Conservation (phyloP, 306 rosid genomes). For the Cucurbita maxima region DNA sequence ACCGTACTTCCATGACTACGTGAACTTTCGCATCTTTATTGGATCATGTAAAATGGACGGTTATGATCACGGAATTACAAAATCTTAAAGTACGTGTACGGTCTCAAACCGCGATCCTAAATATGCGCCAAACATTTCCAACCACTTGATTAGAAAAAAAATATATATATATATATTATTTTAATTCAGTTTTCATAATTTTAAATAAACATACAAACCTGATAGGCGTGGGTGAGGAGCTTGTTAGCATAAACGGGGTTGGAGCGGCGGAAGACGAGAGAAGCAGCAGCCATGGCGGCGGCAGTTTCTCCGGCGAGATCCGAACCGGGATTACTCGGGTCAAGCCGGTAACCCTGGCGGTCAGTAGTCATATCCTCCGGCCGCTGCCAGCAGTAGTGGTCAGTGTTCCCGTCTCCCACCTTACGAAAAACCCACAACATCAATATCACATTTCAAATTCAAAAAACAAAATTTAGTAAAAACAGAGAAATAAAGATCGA, state of each 20-base stretch:
- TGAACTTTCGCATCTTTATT: slow-evolving; percentile 4
- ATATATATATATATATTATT: too few species aligned
- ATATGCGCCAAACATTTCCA: slow-evolving; percentile 6
- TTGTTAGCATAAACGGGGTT: slow-evolving; percentile 2
- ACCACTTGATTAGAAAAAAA: too few species aligned
- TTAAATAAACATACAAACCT: not conserved
- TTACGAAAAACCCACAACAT: not conserved
- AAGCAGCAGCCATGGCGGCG: slow-evolving; percentile 13
- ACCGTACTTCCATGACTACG: slow-evolving; percentile 27
- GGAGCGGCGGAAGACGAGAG: slow-evolving; percentile 1
- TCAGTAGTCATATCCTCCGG: slow-evolving; percentile 10
- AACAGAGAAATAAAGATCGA: not conserved
- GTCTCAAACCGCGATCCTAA: slow-evolving; percentile 14
- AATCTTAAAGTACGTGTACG: slow-evolving; percentile 13
- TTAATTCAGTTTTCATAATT: too few species aligned
- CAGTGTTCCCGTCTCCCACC: slow-evolving; percentile 10
- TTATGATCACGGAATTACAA: slow-evolving; percentile 8
- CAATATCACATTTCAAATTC: not conserved
- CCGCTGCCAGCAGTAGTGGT: slow-evolving; percentile 11
- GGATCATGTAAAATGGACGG: slow-evolving; percentile 23
- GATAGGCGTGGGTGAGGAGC: slow-evolving; percentile 7
- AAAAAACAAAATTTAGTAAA: not conserved
- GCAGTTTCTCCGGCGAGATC: slow-evolving; percentile 13
- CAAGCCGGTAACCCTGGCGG: slow-evolving; percentile 6
- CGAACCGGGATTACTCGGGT: slow-evolving; percentile 6